Evolutionary conservation across 164 flowering plant genomes (phyloP), one percentile per base, ranked within the genome.

Genomic region (Houttuynia cordata): DNA sequence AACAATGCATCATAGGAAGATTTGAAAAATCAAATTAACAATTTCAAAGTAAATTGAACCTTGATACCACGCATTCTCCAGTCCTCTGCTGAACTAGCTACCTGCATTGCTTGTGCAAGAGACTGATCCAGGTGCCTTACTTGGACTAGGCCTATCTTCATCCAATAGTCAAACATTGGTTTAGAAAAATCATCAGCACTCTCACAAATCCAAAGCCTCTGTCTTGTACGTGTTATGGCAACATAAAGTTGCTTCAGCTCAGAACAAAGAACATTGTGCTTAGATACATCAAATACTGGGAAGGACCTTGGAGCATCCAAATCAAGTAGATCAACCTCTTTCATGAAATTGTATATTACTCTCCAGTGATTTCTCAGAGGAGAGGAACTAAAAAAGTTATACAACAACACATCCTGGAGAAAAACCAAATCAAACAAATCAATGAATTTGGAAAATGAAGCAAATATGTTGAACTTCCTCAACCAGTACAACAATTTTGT

Each of bases 221-320:
- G 94, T 56, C 83, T 72, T 0, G 97, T 86, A 53, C 94, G 91
- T 61, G 97, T 89, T 15, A 89, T 76, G 58, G 96, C 96, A 37
- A 89, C 94, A 75, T 89, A 87, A 24, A 89, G 59, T 58, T 85
- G 94, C 73, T 84, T 89, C 61, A 89, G 74, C 66, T 89, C 97
- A 50, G 94, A 83, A 68, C 91, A 87, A 59, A 89, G 62, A 54
- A 82, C 25, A 54, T 71, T 79, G 76, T 87, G 90, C 57, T 79
- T 82, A 37, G 75, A 66, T 56, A 60, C 41, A 39, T 69, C 67
- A 58, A 85, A 89, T 21, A 59, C 66, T 19, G 88, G 88, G 64
- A 70, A n/a, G n/a, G 4, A 79, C 58, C 6, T 47, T 1, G 53
- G 62, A 30, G 54, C 61, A 9, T 10, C 57, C 40, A 65, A 59